phyloP scores from a whole-genome alignment of 805 yeast species.

The Yarrowia sp. region DNA sequence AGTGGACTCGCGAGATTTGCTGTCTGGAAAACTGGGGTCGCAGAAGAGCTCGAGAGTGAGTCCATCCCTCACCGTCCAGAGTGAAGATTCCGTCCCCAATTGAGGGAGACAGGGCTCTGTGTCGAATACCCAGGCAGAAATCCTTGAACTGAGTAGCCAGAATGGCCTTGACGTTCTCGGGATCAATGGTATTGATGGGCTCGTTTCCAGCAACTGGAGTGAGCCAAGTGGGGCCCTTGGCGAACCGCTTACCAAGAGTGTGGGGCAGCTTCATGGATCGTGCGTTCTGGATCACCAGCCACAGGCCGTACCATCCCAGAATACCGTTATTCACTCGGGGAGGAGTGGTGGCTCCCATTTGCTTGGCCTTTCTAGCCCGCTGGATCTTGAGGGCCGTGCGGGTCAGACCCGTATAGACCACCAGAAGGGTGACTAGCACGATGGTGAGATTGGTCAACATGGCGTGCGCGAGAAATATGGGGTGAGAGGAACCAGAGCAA shows the following conservation, averaged over 20 bases:
- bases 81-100: slow-evolving; percentile 52
- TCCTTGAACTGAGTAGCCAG: slow-evolving; percentile 49
- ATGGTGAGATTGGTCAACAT: slow-evolving; percentile 23
- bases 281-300: slow-evolving; percentile 8
- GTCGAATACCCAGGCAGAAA: slow-evolving; percentile 47
- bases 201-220: slow-evolving; percentile 24
- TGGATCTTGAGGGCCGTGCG: slow-evolving; percentile 9
- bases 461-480: background rate
- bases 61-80: slow-evolving; percentile 50
- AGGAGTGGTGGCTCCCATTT: slow-evolving; percentile 2
- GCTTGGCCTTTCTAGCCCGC: slow-evolving; percentile 27
- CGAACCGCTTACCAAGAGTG: slow-evolving; percentile 14
- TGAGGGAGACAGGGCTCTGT: slow-evolving; percentile 46
- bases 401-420: slow-evolving; percentile 10
- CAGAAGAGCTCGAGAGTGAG: slow-evolving; percentile 50
- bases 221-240: slow-evolving; percentile 11
- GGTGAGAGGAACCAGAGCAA: background rate
- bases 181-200: slow-evolving; percentile 46
- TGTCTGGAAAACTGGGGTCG: slow-evolving; percentile 51
- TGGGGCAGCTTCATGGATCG: slow-evolving; percentile 14
- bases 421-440: slow-evolving; percentile 9
- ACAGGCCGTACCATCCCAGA: slow-evolving; percentile 28
- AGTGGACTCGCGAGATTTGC: slow-evolving; percentile 47
- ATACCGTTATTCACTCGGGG: slow-evolving; percentile 23
- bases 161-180: slow-evolving; percentile 49